Base-by-base conservation (phyloP, 2,329 filamentous ascomycete genomes). In the Xylariomycetidae sp. region DNA sequence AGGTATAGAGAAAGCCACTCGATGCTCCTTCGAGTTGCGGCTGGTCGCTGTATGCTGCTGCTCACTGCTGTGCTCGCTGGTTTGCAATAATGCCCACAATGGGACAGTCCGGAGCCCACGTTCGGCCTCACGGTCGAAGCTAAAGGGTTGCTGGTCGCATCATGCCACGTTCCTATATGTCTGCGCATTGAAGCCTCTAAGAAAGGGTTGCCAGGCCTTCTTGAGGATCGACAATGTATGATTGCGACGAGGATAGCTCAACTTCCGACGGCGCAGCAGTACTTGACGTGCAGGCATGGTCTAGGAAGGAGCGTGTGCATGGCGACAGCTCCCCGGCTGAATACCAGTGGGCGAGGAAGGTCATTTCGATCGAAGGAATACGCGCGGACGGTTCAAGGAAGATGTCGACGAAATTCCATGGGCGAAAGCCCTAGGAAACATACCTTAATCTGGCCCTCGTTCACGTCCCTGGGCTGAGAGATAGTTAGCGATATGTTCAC, bases 391-490 rank as follows among this genome's bases (percentile, higher is more conserved):
- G 49, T 54, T 52, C 43, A 53, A 53, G 50, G 55, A 60, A 68
- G 59, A 67, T 69, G 76, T 75, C 79, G 78, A 82, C 74, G 67
- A 74, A 79, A 81, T 73, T 77, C 79, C 77, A 73, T 74, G 70
- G 78, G 71, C 65, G 58, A 64, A 58, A 67, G 76, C 80, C 81
- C 82, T 72, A 83, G 77, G 88, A 84, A 88, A 98, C 92, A 93
- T 98, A 98, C 92, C 92, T 98, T 96, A 72, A 98, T 93, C 81
- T 93, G 86, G 70, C 70, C 72, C 76, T 96, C 90, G 68, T 80
- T 86, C 65, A 98, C 88, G 79, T 98, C 92, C 72, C 82, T 81
- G 63, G 92, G 92, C 87, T 96, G 50, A 30, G 28, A 24, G 4
- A 1, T n/a, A 22, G 37, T 48, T 41, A 49, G 43, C 34, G 29